Conservation (phyloP, 495 filamentous ascomycete genomes). For the Talaromyces adpressus region DNA sequence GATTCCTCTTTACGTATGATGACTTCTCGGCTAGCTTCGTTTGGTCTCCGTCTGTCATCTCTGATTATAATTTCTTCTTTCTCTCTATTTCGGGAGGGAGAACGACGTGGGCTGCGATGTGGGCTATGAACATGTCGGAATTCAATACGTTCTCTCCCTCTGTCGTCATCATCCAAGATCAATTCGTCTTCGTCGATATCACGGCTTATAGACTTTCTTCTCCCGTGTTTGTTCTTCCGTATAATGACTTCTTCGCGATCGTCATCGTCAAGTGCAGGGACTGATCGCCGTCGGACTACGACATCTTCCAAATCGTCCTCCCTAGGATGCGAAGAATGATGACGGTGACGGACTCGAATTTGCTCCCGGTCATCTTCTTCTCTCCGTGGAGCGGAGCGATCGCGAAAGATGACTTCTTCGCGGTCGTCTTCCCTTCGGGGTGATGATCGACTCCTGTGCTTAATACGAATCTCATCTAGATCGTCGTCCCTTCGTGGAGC, state of each 20-base stretch:
- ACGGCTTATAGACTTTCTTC: not conserved
- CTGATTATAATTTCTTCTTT: conserved; percentile 11
- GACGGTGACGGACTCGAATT: not conserved
- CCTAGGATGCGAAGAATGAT: not conserved
- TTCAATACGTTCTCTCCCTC: conserved; percentile 8
- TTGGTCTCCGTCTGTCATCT: not conserved
- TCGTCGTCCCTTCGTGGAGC: conserved; percentile 4
- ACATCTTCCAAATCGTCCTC: conserved; percentile 15
- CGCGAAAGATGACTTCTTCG: conserved; percentile 24
- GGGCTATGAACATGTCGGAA: conserved; percentile 3
- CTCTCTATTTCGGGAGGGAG: not conserved
- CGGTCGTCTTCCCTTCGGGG: conserved; percentile 13
- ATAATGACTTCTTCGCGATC: conserved; percentile 9
- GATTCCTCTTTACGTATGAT: conserved; percentile 6
- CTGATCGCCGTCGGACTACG: conserved; percentile 9
- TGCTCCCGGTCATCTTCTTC: not conserved
- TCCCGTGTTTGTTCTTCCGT: not conserved
- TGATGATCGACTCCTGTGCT: conserved; percentile 16
- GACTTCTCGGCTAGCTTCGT: conserved; percentile 1
- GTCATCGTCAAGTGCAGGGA: conserved; percentile 8
- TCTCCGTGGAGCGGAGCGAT: conserved; percentile 6
- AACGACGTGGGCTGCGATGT: not conserved
- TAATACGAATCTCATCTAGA: conserved; percentile 15
- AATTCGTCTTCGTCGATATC: conserved; percentile 5
- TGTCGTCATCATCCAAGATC: not conserved